Base-by-base conservation (phyloP, 768 basidiomycete species). In the Tremella mesenterica region DNA sequence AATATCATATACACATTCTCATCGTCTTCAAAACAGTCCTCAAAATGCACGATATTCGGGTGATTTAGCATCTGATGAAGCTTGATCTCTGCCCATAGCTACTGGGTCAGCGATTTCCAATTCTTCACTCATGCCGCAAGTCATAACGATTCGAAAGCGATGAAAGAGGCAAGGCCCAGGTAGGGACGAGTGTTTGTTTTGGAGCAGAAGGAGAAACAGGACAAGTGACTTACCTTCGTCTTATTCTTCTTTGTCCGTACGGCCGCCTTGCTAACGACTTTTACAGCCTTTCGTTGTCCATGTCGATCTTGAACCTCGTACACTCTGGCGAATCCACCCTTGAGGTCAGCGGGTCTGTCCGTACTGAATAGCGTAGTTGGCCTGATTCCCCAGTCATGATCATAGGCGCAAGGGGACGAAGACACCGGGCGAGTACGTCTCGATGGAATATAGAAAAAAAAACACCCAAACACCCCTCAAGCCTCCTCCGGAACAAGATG, bases 1-100 rank as follows among this genome's bases (percentile, higher is more conserved):
- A 99, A 82, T 10, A 85, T 85, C 86, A 99, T 93, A 75, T 97
- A 99, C 21, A 99, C 93, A 71, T 96, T 91, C 50, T 88, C 84
- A 10, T 83, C 80, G 64, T 95, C 93, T 73, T 99, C 92, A 67
- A 96, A 97, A 73, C 91, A 93, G 60, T 95, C 90, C 48, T 84
- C 79, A 73, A 97, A 96, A 10, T 76, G 74, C 48, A 96, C 91
- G 58, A 99, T 88, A 73, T 99, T 92, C 16, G 90, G 87, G 63
- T 97, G 93, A 23, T 81, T 75, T 44, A 99, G 80, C 13, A 88
- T 84, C 56, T 85, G 83, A 74, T 99, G 93, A 44, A 99, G 89
- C 78, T 93, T 95, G 67, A 99, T 99, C 79, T 99, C 93, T 56
- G 93, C 92, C 67, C 91, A 99, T 43, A 99, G 81, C 93, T 96